Evolutionary conservation across 1,139 yeast genomes (phyloP), one percentile per base, ranked within the genome.

Genomic region (Petasospora rhodanensis): DNA sequence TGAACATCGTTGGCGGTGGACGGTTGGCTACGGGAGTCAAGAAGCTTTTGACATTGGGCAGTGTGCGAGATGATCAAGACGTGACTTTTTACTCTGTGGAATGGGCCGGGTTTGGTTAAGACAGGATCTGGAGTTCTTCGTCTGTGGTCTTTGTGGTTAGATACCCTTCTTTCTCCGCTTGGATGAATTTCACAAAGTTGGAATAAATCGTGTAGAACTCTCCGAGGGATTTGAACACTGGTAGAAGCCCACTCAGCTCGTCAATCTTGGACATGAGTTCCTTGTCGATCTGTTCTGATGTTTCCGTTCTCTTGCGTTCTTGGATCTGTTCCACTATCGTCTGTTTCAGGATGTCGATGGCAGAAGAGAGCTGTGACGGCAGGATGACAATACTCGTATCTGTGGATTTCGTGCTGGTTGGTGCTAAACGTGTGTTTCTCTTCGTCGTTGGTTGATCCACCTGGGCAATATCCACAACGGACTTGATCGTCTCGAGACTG

Each of bases 11-110:
- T 1, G 79, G 81, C 17, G 87, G 95, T 16, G 96, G 97, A 0
- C 66, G 98, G 43, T 61, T 91, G 35, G 96, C 96, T 1, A 87
- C 97, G 0, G 81, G 93, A 2, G 97, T 91, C 9, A 89, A 91
- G 56, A 91, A 91, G 56, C 67, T 82, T 23, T 83, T 87, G 83
- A 73, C 84, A 8, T 57, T 89, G 6, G 76, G 79, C 4, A 80
- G 73, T 18, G 59, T 40, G 24, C 42, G 43, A 10, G 51, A 49
- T 6, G 40, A 38, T 9, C 40, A 38, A 2, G 17, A 23, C 11
- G 51, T 63, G 3, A 54, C 59, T 11, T 64, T 69, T 37, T 82
- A 73, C 50, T 77, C 87, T 1, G 62, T 83, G 2, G 89, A 81
- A 55, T 83, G 93, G 94, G 79, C 91, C 1, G 91, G 91, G 0